These are phyloP conservation scores for Suillus fuscotomentosus DNA, from an alignment of 768 basidiomycete species.

Conservation along the genomic window DNA sequence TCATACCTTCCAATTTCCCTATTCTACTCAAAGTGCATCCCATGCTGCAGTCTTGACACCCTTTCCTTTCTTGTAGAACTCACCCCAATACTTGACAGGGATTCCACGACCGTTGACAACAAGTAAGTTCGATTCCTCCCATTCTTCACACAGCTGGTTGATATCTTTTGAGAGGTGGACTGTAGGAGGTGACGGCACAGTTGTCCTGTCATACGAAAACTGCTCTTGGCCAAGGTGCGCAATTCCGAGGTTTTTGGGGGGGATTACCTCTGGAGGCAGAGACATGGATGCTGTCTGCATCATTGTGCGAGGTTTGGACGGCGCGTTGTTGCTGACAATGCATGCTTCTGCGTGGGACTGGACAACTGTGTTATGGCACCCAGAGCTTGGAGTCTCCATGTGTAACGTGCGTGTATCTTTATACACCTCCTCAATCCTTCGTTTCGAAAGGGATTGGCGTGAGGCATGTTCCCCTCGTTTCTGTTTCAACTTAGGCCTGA, in stretches of 20 bases:
- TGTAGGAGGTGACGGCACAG: background rate
- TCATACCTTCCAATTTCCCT: conserved; percentile 15
- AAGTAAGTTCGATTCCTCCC: conserved; percentile 15
- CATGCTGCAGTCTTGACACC: conserved; percentile 9
- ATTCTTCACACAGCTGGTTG: conserved; percentile 13
- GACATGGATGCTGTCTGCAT: too few species aligned
- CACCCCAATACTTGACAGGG: conserved; percentile 14
- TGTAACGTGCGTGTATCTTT: too few species aligned
- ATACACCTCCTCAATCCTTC: background rate
- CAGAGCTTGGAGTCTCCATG: too few species aligned
- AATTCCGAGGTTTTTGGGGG: background rate
- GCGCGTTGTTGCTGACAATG: too few species aligned
- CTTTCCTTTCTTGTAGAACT: conserved; percentile 14
- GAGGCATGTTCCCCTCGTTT: background rate
- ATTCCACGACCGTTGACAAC: conserved; percentile 11
- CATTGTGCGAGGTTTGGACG: too few species aligned
- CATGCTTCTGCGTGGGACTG: too few species aligned
- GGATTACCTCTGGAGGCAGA: too few species aligned
- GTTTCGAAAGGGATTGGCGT: background rate
- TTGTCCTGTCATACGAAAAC: background rate
- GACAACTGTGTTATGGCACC: too few species aligned
- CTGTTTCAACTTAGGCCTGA: too few species aligned
- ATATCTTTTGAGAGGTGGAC: conserved; percentile 13
- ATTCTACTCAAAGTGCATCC: conserved; percentile 11
- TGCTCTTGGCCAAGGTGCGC: background rate